These are phyloP conservation scores for Paraconiothyrium sp. DNA, from an alignment of 2,329 filamentous ascomycete species.

Conservation along the genomic window DNA sequence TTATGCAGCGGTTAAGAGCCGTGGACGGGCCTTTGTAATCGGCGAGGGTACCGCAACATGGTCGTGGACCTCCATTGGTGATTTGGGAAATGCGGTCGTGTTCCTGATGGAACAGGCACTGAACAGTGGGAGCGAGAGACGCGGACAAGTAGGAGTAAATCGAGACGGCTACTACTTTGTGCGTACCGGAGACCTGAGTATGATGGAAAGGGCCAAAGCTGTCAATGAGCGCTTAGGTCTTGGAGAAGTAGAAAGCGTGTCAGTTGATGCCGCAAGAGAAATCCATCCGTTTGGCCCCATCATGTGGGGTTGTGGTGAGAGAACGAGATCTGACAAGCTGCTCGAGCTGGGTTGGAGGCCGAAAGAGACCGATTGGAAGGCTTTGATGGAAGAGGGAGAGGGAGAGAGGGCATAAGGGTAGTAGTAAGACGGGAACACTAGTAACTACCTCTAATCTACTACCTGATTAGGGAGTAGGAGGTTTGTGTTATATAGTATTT, in stretches of 20 bases:
- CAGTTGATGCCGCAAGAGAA: too few relatives aligned
- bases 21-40: conserved; percentile 25
- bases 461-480: too few relatives aligned
- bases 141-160: conserved; percentile 24
- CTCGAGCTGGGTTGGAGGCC: conserved; percentile 24
- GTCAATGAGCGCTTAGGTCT: conserved; percentile 16
- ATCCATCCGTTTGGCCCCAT: too few relatives aligned
- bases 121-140: conserved; percentile 1
- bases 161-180: conserved; percentile 27
- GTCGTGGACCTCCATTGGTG: conserved; percentile 25
- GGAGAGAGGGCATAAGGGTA: conserved; percentile 27
- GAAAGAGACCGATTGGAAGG: conserved; percentile 27
- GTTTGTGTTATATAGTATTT: neutral
- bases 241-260: too few relatives aligned
- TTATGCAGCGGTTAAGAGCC: conserved; percentile 25
- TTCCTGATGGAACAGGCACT: too few relatives aligned
- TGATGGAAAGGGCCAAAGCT: conserved; percentile 28
- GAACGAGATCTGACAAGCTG: conserved; percentile 22
- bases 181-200: conserved; percentile 24
- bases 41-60: conserved; percentile 24
- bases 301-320: too few relatives aligned
- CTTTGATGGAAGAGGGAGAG: conserved; percentile 25
- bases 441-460: too few relatives aligned
- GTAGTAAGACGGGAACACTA: conserved; percentile 16
- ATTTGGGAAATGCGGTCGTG: conserved; percentile 14